These are phyloP conservation scores for Camillea tinctor DNA, from an alignment of 2,329 filamentous ascomycete genomes.

Conservation along the genomic window DNA sequence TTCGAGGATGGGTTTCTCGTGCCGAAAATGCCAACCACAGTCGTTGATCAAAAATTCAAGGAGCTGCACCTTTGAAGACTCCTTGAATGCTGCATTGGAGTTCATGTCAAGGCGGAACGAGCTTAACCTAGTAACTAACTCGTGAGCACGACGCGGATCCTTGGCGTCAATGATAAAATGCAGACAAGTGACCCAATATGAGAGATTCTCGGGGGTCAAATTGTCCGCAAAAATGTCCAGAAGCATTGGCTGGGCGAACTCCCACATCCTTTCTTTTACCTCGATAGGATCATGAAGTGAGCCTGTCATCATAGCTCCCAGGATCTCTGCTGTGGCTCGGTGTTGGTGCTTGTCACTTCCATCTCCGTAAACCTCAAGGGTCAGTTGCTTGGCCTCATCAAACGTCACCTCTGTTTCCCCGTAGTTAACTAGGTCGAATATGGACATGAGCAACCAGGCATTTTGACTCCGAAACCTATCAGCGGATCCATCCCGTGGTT, in stretches of 20 bases:
- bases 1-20: conserved; percentile 81
- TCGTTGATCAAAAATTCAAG: conserved; percentile 86
- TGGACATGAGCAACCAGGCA: conserved; percentile 81
- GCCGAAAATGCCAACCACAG: conserved; percentile 92
- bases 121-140: conserved; percentile 78
- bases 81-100: conserved; percentile 97
- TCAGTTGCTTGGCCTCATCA: conserved; percentile 82
- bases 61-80: conserved; percentile 92
- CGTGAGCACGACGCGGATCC: conserved; percentile 83
- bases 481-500: conserved; percentile 76
- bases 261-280: conserved; percentile 77
- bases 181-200: conserved; percentile 93
- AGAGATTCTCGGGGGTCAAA: conserved; percentile 87
- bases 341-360: conserved; percentile 98
- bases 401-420: conserved; percentile 76
- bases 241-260: conserved; percentile 85
- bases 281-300: conserved; percentile 75
- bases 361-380: conserved; percentile 77
- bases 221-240: conserved; percentile 85
- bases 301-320: conserved; percentile 79
- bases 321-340: conserved; percentile 88
- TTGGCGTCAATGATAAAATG: conserved; percentile 86
- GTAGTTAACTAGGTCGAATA: conserved; percentile 85
- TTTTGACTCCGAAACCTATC: conserved; percentile 90
- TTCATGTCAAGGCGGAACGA: conserved; percentile 89